These are phyloP conservation scores for Malassezia japonica DNA, from an alignment of 1,284 basidiomycete species.

Conservation along the genomic window DNA sequence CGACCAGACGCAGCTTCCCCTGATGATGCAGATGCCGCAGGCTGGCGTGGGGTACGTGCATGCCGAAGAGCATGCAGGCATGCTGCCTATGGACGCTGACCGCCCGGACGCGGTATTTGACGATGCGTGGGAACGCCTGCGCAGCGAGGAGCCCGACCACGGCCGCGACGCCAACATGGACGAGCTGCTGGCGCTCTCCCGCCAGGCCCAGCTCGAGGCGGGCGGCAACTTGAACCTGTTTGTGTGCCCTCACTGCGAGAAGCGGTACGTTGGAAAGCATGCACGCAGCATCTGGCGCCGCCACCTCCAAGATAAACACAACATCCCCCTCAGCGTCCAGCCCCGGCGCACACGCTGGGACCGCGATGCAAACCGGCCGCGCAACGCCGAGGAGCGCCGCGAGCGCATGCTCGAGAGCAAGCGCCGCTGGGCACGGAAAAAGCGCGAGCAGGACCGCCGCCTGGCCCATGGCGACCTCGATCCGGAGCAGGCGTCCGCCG, in stretches of 20 bases:
- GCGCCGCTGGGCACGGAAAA: slow-evolving; percentile 53
- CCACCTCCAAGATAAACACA: slow-evolving; percentile 56
- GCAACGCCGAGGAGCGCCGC: slow-evolving; percentile 52
- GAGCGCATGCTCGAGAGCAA: slow-evolving; percentile 53
- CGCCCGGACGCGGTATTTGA: not conserved
- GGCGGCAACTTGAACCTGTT: slow-evolving; percentile 36
- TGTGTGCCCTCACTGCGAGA: slow-evolving; percentile 51
- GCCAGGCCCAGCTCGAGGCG: slow-evolving; percentile 26
- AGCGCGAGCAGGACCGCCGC: slow-evolving; percentile 46
- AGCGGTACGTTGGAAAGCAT: slow-evolving; percentile 54
- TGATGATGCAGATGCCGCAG: slow-evolving; percentile 14
- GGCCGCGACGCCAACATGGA: slow-evolving; percentile 20
- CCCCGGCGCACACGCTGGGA: slow-evolving; percentile 55
- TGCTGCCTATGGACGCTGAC: not conserved
- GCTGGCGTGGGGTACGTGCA: not conserved
- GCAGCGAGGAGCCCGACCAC: not conserved
- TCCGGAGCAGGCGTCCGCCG: not conserved
- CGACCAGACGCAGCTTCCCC: slow-evolving; percentile 9
- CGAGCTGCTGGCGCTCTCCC: slow-evolving; percentile 34
- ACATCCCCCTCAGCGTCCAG: slow-evolving; percentile 53
- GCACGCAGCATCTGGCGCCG: slow-evolving; percentile 54
- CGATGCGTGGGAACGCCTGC: not conserved
- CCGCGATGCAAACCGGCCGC: slow-evolving; percentile 53
- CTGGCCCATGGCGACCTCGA: slow-evolving; percentile 19
- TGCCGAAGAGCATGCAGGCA: not conserved